A percentile compares a stretch with the other conserved stretches of the same genome.
phyloP scores from a whole-genome alignment of 2,329 filamentous ascomycete species.

The Exserohilum rostratum region DNA sequence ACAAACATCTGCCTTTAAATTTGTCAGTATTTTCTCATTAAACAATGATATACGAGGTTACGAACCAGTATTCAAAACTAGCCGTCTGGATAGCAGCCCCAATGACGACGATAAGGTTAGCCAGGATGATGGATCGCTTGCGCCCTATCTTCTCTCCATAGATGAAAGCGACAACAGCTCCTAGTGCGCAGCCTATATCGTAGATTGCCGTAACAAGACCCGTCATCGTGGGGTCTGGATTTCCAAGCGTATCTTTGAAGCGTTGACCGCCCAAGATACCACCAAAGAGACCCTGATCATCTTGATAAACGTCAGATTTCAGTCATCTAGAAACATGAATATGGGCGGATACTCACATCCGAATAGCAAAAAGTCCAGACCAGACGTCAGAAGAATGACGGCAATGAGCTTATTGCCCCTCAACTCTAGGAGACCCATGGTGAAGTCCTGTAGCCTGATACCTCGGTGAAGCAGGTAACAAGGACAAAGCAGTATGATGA shows the following conservation, averaged over 20 bases:
- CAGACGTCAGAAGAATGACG: slow-evolving; percentile 19
- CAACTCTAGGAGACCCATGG: slow-evolving; percentile 17
- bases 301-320: slow-evolving; percentile 3
- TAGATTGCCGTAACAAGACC: slow-evolving; percentile 48
- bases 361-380: slow-evolving; percentile 23
- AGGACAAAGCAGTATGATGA: not conserved
- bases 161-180: slow-evolving; percentile 46
- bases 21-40: not conserved
- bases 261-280: slow-evolving; percentile 31
- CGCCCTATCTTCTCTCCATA: slow-evolving; percentile 64
- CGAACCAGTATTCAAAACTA: slow-evolving; percentile 31
- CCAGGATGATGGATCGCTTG: slow-evolving; percentile 62
- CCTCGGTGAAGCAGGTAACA: not conserved
- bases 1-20: slow-evolving; percentile 34
- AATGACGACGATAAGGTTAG: slow-evolving; percentile 48
- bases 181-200: slow-evolving; percentile 51
- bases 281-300: slow-evolving; percentile 36
- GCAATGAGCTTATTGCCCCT: slow-evolving; percentile 22
- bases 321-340: too few relatives aligned
- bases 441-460: not conserved
- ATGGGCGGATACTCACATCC: slow-evolving; percentile 12
- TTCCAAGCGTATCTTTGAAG: slow-evolving; percentile 26
- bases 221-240: slow-evolving; percentile 29
- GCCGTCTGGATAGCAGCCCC: slow-evolving; percentile 43
- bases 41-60: not conserved